A percentile compares a stretch with the other conserved stretches of the same genome.
phyloP scores from a whole-genome alignment of 139 green algal species.

The Volvox africanus region DNA sequence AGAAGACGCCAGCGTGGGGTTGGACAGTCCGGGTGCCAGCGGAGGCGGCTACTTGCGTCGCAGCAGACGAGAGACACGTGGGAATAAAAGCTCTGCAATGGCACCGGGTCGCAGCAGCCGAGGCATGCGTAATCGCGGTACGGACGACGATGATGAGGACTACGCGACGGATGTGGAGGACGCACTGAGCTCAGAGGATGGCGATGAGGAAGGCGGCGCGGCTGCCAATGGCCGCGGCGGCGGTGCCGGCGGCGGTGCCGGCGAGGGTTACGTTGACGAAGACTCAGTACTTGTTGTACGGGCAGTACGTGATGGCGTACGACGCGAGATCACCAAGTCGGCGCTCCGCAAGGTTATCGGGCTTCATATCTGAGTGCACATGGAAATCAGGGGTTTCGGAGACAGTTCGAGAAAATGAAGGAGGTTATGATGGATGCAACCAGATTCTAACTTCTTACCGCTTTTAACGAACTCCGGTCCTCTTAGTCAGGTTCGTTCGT shows the following conservation, averaged over 20 bases:
- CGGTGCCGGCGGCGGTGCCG: not conserved
- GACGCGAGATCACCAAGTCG: conserved; percentile 40
- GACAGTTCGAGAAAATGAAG: too few species aligned
- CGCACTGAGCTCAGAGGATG: not conserved
- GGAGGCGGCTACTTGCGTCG: not conserved
- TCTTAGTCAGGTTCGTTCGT: too few species aligned
- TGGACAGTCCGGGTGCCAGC: not conserved
- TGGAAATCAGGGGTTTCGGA: too few species aligned
- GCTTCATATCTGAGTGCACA: too few species aligned
- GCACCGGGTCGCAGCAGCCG: not conserved
- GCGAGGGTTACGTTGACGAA: conserved; percentile 25
- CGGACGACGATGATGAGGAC: conserved; percentile 11
- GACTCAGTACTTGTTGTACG: conserved; percentile 19
- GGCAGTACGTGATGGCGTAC: not conserved
- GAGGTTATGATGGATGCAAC: too few species aligned
- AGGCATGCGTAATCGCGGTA: not conserved
- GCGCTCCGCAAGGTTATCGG: conserved; percentile 27
- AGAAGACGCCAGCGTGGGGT: not conserved
- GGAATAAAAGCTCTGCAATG: too few species aligned
- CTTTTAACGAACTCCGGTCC: too few species aligned
- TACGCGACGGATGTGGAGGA: not conserved
- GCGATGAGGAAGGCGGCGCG: not conserved
- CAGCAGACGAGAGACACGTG: not conserved
- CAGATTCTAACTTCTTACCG: too few species aligned
- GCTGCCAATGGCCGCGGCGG: not conserved